phyloP scores from a whole-genome alignment of 2,329 filamentous ascomycete genomes.

The Penicillium concentricum region DNA sequence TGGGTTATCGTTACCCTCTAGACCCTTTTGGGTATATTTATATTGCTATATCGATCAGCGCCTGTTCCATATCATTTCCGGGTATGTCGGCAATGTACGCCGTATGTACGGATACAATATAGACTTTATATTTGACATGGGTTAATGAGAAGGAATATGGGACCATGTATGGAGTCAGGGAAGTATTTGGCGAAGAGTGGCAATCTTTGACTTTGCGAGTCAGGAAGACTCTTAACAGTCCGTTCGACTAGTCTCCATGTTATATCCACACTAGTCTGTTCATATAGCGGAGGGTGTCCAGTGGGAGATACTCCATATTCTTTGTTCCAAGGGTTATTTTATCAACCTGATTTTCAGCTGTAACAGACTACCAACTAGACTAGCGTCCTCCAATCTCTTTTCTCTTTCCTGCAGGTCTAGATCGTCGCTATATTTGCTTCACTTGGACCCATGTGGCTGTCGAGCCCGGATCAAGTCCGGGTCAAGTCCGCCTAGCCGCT shows the following conservation, averaged over 20 bases:
- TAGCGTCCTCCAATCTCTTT: neutral
- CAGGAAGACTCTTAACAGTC: neutral
- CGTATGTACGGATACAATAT: no score
- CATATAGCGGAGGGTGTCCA: neutral
- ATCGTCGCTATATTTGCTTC: neutral
- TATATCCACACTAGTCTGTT: neutral
- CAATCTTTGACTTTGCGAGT: neutral
- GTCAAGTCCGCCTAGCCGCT: neutral
- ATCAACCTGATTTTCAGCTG: neutral
- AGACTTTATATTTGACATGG: neutral
- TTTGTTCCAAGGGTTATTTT: neutral
- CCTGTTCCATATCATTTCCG: neutral
- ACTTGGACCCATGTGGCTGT: neutral
- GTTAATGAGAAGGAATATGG: neutral
- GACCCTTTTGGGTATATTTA: neutral
- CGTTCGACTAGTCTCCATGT: neutral
- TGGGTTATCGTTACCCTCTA: neutral
- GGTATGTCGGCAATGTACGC: neutral
- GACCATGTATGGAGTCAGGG: neutral
- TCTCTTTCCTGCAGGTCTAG: neutral
- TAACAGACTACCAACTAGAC: neutral
- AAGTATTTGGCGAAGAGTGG: neutral
- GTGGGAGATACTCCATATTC: neutral
- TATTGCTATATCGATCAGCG: neutral
- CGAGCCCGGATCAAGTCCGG: neutral